Base-by-base conservation (phyloP, 345 rosid species). In the Arabis hirsuta region DNA sequence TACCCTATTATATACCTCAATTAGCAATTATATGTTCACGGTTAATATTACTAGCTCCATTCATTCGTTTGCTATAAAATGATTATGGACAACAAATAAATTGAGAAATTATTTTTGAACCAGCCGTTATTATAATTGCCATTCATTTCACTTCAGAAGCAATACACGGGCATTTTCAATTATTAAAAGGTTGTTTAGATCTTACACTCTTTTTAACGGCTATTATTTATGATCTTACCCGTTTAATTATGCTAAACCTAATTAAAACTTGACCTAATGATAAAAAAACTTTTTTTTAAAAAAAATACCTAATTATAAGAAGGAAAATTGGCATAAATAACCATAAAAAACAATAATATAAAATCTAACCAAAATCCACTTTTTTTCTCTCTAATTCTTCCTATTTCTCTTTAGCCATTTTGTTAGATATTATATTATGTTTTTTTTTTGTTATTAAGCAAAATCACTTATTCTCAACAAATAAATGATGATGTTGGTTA, bases 1-100 rank as follows among this genome's bases (percentile, higher is more conserved):
- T 55, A 54, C 65, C 57, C 29, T 24, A 52, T 55, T 34, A 31
- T 38, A n/a, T 62, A 39, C 13, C 38, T 19, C 11, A 58, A 59
- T 51, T 74, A 46, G 6, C 59, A 62, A 68, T 74, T 67, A 75
- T 60, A 67, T 61, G 79, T 42, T 68, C 69, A 68, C 69, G 79
- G 69, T 44, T 68, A n/a, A 38, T 38, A 16, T 26, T 6, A 45
- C 65, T 16, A 16, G 16, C 16, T 62, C 74, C 12, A 31, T 10
- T 61, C 50, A 16, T 43, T 16, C 32, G 3, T 44, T 16, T 52
- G 56, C 50, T 41, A 43, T 13, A 60, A 43, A 61, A 67, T 39
- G 32, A 53, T 60, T 52, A 24, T 44, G 43, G 3, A 34, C 26
- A 67, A 50, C 41, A 57, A 20, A 60, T 59, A 51, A 43, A n/a